Evolutionary conservation across 805 yeast species (phyloP).

Genomic region (Lipomyces kockii): DNA sequence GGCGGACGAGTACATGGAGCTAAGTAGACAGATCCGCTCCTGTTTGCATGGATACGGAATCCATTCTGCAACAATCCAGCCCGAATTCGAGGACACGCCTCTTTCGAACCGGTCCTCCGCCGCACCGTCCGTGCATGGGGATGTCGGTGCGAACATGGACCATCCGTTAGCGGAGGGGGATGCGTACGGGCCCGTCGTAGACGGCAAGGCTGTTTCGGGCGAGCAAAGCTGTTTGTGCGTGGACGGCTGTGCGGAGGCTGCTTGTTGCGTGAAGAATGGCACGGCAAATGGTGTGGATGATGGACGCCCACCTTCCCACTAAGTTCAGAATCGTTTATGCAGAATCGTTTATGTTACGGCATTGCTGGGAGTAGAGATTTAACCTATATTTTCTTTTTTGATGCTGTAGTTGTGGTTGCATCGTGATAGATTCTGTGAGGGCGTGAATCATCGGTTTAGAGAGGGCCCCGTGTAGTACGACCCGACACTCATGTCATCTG

Average conservation of each 20-base stretch:
- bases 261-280: slow-evolving; percentile 22
- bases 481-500: neutral
- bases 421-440: neutral
- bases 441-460: neutral
- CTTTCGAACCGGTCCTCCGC: slow-evolving; percentile 7
- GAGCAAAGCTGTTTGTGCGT: slow-evolving; percentile 32
- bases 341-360: no score
- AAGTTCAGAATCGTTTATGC: no score
- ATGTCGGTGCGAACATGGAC: neutral
- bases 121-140: slow-evolving; percentile 7
- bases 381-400: neutral
- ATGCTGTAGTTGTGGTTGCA: neutral
- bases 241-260: slow-evolving; percentile 34
- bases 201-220: slow-evolving; percentile 1
- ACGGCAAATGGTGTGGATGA: neutral
- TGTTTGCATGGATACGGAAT: slow-evolving; percentile 83
- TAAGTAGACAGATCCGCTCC: slow-evolving; percentile 75
- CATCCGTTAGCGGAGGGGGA: neutral
- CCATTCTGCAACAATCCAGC: slow-evolving; percentile 94
- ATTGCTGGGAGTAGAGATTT: neutral
- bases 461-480: neutral
- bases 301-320: slow-evolving; percentile 12
- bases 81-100: slow-evolving; percentile 66
- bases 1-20: slow-evolving; percentile 64
- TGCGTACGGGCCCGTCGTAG: neutral